phyloP scores from a whole-genome alignment of 179 eudicot genomes.

The Spinacia oleracea region DNA sequence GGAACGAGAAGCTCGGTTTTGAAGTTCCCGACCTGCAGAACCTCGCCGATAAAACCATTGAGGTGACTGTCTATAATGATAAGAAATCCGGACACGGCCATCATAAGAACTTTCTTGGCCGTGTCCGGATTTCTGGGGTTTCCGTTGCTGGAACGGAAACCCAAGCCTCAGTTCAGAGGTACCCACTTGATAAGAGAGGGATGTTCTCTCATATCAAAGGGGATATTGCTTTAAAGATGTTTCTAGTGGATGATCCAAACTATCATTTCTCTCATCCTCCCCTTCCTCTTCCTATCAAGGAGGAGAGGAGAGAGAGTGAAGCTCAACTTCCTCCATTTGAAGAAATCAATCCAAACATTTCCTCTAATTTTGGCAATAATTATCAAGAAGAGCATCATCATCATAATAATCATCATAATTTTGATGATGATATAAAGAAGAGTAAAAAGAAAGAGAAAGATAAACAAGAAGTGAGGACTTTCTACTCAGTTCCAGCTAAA shows the following conservation, averaged over 20 bases:
- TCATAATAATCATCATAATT: conserved; percentile 31
- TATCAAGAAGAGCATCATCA: conserved; percentile 32
- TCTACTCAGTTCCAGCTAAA: conserved; percentile 59
- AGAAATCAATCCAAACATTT: conserved; percentile 35
- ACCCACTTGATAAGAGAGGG: conserved; percentile 84
- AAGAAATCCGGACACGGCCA: conserved; percentile 34
- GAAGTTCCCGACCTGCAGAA: conserved; percentile 33
- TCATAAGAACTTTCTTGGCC: conserved; percentile 64
- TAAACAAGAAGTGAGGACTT: conserved; percentile 60
- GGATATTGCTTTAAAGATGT: conserved; percentile 61
- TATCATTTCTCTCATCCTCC: too few relatives aligned
- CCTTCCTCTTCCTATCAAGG: neutral
- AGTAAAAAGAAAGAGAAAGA: conserved; percentile 40
- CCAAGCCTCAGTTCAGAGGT: conserved; percentile 51
- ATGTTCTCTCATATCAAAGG: conserved; percentile 76
- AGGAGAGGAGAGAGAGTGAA: conserved; percentile 18
- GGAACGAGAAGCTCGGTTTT: conserved; percentile 71
- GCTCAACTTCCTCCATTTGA: conserved; percentile 21
- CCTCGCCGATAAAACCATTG: conserved; percentile 39
- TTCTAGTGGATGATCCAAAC: conserved; percentile 34
- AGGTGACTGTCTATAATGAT: conserved; percentile 58
- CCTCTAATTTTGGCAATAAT: conserved; percentile 18
- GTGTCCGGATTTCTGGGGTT: conserved; percentile 66
- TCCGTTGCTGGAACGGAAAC: conserved; percentile 47
- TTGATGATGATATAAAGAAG: conserved; percentile 8